Evolutionary conservation across 345 rosid genomes (phyloP).

Genomic region (Raphanus sativus): DNA sequence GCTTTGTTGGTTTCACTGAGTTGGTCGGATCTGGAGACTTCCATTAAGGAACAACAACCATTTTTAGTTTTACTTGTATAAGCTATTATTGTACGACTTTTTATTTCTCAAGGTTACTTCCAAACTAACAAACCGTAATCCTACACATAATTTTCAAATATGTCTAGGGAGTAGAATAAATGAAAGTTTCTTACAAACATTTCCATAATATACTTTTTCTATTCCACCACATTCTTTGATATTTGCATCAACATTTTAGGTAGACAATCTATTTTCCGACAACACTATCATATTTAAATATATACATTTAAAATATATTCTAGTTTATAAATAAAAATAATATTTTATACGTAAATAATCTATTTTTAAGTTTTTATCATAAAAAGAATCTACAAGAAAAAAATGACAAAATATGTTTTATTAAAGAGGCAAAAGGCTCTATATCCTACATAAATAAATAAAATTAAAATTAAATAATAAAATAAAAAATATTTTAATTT

Average conservation of each 20-base stretch:
- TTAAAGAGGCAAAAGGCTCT: too few relatives aligned
- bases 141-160: background rate
- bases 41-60: conserved; percentile 1
- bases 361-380: too few relatives aligned
- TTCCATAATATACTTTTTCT: background rate
- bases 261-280: background rate
- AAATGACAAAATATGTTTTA: too few relatives aligned
- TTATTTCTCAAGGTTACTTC: background rate
- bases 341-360: too few relatives aligned
- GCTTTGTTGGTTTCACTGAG: background rate
- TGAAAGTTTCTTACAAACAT: background rate
- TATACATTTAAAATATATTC: too few relatives aligned
- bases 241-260: too few relatives aligned
- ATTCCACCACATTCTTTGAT: background rate
- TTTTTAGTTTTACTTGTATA: background rate
- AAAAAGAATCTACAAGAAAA: too few relatives aligned
- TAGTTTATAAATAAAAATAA: too few relatives aligned
- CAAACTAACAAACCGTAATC: background rate
- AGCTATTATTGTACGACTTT: background rate
- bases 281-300: background rate
- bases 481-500: too few relatives aligned
- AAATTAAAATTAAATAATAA: too few relatives aligned
- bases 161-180: too few relatives aligned
- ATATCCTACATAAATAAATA: too few relatives aligned
- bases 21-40: conserved; percentile 31